Evolutionary conservation across 306 rosid genomes (phyloP), one percentile per base, ranked within the genome.

Genomic region (Acacia confusa): DNA sequence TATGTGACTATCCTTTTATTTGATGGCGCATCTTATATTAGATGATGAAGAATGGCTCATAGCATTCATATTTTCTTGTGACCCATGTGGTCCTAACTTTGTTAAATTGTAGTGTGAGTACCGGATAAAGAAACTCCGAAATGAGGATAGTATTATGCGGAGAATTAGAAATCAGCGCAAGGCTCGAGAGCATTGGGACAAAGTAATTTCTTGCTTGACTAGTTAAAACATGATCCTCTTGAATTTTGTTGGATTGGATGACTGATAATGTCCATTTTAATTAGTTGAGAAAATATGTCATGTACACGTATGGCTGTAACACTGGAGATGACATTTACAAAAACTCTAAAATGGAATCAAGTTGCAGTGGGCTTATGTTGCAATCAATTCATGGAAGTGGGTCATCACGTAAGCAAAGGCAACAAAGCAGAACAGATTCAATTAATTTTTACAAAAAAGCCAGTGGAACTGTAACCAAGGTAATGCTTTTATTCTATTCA

Each of bases 251-350:
- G 74, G 75, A 58, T 75, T 80, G 13, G 63, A 40, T 84, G 84
- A 78, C 86, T 78, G 52, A 53, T 70, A 41, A 15, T 70, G 52
- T 84, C 24, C 67, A 20, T 69, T 83, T 72, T 72, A 66, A 79
- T 83, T 84, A 96, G 99, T 84, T 96, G 92, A 93, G 99, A 87
- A 96, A 96, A 90, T 96, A 93, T 73, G 99, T 96, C 28, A 96
- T 70, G 88, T 96, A 78, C 86, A 93, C 99, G 2, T 93, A 90
- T 44, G 94, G 90, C 75, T 88, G 84, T 78, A 87, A 71, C 79
- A 79, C 87, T 24, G 79, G 91, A 78, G 90, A 88, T 1, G 91
- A 86, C 32, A 48, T 61, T 67, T 74, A 73, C 15, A 50, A 87
- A 48, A 74, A 28, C 75, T 55, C 83, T 36, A 50, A 82, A 61